Evolutionary conservation across 176 grass and related monocot genomes (phyloP).

Genomic region (Aegilops longissima): DNA sequence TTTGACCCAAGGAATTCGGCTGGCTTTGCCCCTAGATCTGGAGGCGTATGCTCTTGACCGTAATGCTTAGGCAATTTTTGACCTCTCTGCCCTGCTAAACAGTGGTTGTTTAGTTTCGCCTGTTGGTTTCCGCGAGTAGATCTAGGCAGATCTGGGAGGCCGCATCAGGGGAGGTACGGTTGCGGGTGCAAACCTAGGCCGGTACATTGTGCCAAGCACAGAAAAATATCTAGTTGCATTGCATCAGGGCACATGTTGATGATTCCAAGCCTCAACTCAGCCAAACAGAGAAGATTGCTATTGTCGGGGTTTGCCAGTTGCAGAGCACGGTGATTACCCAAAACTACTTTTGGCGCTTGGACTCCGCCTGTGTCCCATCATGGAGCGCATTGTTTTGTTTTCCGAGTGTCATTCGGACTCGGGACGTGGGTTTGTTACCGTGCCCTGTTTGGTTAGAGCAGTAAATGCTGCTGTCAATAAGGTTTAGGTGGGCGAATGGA

Average conservation of each 20-base stretch:
- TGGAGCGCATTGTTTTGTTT: neutral
- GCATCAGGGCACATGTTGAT: neutral
- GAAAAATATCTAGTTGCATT: neutral
- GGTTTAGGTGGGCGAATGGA: neutral
- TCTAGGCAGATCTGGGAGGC: conserved; percentile 40
- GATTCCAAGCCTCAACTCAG: neutral
- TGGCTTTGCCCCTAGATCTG: conserved; percentile 25
- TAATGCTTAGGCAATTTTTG: neutral
- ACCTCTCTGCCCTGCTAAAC: neutral
- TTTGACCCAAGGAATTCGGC: neutral
- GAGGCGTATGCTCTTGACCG: neutral
- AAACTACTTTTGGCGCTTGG: neutral
- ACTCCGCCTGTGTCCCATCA: neutral
- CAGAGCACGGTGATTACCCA: neutral
- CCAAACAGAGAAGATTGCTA: neutral
- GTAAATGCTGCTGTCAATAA: neutral
- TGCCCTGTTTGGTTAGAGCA: neutral
- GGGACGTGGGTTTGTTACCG: neutral
- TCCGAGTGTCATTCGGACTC: neutral
- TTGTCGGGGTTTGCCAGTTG: neutral
- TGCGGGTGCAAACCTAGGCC: neutral
- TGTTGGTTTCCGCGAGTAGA: neutral
- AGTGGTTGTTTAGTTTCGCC: neutral
- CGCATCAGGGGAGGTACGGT: neutral
- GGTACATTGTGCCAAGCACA: neutral